Evolutionary conservation across 352 stramenopile species (phyloP), one percentile per base, ranked within the genome.

Genomic region (Phytophthora parvispora): DNA sequence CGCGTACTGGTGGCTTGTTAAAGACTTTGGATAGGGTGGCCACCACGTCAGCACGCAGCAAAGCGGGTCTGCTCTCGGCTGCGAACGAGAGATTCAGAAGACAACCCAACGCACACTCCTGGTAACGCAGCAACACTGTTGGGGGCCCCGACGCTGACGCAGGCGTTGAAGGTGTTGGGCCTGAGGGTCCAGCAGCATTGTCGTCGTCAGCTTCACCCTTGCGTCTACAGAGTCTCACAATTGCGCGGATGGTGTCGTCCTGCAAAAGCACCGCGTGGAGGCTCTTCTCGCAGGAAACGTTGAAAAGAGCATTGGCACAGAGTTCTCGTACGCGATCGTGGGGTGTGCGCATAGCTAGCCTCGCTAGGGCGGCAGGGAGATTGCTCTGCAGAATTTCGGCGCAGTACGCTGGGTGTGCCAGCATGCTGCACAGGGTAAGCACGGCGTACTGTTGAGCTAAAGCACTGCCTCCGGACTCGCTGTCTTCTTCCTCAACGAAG

Each of bases 1-100:
- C 86, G 55, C 89, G 91, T 6, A 82, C 72, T 45, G 70, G 71
- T 0, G 83, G 77, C 3, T 87, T 82, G 40, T 89, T 81, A 65
- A 94, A 96, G 25, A 94, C 79, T 49, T 77, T 73, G 52, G 81
- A 77, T 4, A 94, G 67, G 25, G 80, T 93, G 40, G 86, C 78
- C 32, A 96, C 78, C 4, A 85, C 67, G 34, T 93, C 80, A 15
- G 88, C 78, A 43, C 73, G 82, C 9, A 95, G 65, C 18, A 97
- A 54, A 3, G 86, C 70, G 43, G 89, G 82, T 51, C 87, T 75
- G 24, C 84, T 93, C 20, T 90, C 78, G 15, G 81, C 60, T 24
- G 87, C 82, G 56, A 93, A 94, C 31, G 89, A 93, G 12, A 97
- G 63, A 50, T 96, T 95, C 50, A 93, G 91, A 24, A 93, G 68